phyloP scores from a whole-genome alignment of 2,329 filamentous ascomycete species.

The Pestalotiopsis sp. region DNA sequence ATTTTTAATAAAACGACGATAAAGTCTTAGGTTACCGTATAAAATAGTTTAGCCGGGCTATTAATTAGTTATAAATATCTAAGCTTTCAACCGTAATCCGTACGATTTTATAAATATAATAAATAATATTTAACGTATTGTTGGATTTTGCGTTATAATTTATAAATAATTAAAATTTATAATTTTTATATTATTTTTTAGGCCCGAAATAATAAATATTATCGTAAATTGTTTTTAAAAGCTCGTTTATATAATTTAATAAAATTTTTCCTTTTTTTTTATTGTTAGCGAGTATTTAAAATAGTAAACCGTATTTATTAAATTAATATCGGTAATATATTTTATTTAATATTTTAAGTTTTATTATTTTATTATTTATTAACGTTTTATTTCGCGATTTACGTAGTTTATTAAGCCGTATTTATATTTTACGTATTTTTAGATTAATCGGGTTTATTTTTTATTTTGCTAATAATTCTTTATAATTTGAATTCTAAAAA shows the following conservation, averaged over 20 bases:
- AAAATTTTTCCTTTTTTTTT: background rate
- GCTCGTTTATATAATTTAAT: background rate
- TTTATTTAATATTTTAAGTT: background rate
- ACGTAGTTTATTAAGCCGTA: background rate
- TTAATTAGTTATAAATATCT: background rate
- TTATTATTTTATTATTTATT: background rate
- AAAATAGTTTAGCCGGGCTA: background rate
- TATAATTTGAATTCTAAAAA: background rate
- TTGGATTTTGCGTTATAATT: background rate
- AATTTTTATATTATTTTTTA: background rate
- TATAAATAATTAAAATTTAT: background rate
- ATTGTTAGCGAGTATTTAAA: background rate
- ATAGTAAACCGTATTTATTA: background rate
- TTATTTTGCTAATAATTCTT: background rate
- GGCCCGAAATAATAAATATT: background rate
- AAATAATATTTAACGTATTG: background rate
- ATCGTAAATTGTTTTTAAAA: background rate
- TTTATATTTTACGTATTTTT: background rate
- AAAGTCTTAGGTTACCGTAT: background rate
- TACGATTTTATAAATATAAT: background rate
- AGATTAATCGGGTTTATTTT: background rate
- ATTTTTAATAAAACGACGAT: background rate
- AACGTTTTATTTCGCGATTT: background rate
- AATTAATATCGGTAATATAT: background rate
- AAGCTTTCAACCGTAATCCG: background rate